phyloP scores from a whole-genome alignment of 202 grass and related monocot genomes.

The Hordeum pubiflorum region DNA sequence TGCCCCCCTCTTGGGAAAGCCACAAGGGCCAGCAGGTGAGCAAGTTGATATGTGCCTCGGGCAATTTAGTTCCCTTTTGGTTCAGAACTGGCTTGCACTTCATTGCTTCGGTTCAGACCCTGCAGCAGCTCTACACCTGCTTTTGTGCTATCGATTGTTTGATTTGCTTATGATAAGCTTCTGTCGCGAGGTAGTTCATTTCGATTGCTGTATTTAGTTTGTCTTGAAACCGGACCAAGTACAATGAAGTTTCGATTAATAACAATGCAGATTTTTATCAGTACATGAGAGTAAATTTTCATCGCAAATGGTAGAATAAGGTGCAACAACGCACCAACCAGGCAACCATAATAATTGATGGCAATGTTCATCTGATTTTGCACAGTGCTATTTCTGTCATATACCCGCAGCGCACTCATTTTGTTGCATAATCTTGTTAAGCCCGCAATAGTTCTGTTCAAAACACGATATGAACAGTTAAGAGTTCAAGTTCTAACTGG shows the following conservation, averaged over 20 bases:
- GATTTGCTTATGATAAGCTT: background rate
- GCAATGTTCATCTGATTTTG: background rate
- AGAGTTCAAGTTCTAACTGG: background rate
- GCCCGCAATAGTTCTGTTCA: background rate
- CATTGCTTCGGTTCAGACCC: background rate
- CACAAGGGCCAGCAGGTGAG: background rate
- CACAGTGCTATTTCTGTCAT: background rate
- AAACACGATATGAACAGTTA: background rate
- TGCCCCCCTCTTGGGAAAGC: constrained; percentile 5
- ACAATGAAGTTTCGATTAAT: background rate
- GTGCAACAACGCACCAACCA: background rate
- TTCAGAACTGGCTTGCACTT: background rate
- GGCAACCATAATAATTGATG: background rate
- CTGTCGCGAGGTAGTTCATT: background rate
- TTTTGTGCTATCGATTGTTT: background rate
- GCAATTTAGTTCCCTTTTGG: background rate
- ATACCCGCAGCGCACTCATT: background rate
- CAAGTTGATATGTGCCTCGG: background rate
- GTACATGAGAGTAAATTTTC: background rate
- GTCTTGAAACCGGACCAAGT: background rate
- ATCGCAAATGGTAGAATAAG: background rate
- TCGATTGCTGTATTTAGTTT: background rate
- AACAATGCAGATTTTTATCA: background rate
- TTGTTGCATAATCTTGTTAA: background rate
- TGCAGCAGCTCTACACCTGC: background rate